Evolutionary conservation across 2,329 filamentous ascomycete species (phyloP), one percentile per base, ranked within the genome.

Genomic region (Clonostachys sp.): DNA sequence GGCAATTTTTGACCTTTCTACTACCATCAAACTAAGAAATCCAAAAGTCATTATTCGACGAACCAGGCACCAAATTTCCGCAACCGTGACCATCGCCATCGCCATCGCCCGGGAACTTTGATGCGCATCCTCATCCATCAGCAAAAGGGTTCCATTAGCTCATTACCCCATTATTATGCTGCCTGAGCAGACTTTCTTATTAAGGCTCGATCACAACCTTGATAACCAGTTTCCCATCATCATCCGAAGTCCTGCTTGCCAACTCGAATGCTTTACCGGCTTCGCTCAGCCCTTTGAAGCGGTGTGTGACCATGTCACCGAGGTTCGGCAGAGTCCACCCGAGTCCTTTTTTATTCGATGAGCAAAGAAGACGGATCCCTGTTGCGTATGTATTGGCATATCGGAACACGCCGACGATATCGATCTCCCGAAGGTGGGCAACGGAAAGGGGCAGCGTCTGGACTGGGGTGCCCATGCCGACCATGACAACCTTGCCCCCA

Each of bases 391-490:
- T 88, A 63, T 89, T 87, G 17, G 84, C 84, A 56, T 91, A 91
- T 43, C 87, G 77, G 68, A 91, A 90, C 33, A 89, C 83, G 34
- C 86, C 86, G n/a, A 89, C 67, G 34, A 91, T 84, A 60, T 91
- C 87, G 41, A 91, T 83, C 66, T 91, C 87, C 36, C 86, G 78
- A 30, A 89, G 71, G 38, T 87, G 84, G 4, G 86, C 86, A 6
- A 84, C 83, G 8, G 83, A 87, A 42, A 91, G 71, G 2, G 86
- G 86, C 2, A 91, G 73, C 0, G 85, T 89, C 62, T 90, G 86
- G 45, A 89, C 78, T 0, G 87, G 86, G 6, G 80, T 87, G 36
- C 87, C 87, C 87, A 91, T 91, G 46, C 87, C 87, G 20, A 91
- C 86, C 62, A 91, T 83, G 62, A 91, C 77, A 44, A 90, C 74